phyloP scores from a whole-genome alignment of 805 yeast species.

The Teunomyces gatunensis region DNA sequence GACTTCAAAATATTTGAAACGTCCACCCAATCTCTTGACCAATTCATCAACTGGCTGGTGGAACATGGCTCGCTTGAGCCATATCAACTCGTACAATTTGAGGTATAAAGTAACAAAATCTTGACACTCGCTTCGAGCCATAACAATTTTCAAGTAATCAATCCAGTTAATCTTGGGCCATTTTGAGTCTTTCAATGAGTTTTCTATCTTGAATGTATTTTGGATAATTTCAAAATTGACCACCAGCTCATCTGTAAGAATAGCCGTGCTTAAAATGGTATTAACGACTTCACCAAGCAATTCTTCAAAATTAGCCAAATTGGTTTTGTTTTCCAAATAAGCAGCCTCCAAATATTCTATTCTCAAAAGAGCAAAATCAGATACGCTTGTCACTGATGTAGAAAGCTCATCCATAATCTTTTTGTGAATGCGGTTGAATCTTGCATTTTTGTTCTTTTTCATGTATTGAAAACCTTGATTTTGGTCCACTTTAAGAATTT shows the following conservation, averaged over 20 bases:
- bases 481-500: constrained; percentile 28
- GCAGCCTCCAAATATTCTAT: constrained; percentile 35
- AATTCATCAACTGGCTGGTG: neutral
- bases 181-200: constrained; percentile 21
- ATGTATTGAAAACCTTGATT: constrained; percentile 30
- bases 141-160: constrained; percentile 28
- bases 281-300: constrained; percentile 24
- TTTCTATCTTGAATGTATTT: constrained; percentile 29
- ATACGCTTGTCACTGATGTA: constrained; percentile 15
- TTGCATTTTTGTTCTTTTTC: constrained; percentile 24
- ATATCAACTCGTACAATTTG: constrained; percentile 32
- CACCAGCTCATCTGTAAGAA: constrained; percentile 14
- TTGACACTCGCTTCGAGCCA: constrained; percentile 25
- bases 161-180: constrained; percentile 43
- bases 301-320: constrained; percentile 17
- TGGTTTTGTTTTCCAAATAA: constrained; percentile 17
- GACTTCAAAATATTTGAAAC: neutral
- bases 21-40: neutral
- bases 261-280: constrained; percentile 13
- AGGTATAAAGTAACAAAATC: constrained; percentile 27
- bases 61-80: neutral
- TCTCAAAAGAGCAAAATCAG: constrained; percentile 27
- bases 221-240: constrained; percentile 26
- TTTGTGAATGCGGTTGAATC: constrained; percentile 25
- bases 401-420: constrained; percentile 30